Evolutionary conservation across 768 basidiomycete genomes (phyloP).

Genomic region (Hericium rajendrae): DNA sequence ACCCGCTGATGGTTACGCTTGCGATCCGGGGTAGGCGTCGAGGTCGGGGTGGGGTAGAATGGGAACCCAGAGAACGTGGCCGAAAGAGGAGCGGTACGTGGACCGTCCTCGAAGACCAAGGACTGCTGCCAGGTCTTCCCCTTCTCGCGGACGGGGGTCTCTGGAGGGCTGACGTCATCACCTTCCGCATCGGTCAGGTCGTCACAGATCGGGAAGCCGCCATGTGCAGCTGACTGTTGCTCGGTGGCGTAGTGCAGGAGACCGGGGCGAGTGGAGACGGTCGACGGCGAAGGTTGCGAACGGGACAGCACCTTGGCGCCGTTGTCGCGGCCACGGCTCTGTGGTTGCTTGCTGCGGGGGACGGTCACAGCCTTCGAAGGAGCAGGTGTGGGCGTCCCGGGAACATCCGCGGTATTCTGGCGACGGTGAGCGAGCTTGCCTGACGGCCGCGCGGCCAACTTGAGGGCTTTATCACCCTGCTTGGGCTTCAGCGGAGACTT

Average conservation of each 20-base stretch:
- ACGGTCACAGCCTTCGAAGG: slow-evolving; percentile 40
- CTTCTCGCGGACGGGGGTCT: slow-evolving; percentile 41
- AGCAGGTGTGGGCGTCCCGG: slow-evolving; percentile 25
- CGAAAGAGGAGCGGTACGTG: slow-evolving; percentile 42
- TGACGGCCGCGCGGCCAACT: slow-evolving; percentile 37
- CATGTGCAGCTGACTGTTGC: slow-evolving; percentile 18
- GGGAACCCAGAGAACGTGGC: slow-evolving; percentile 28
- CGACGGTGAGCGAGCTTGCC: slow-evolving; percentile 55
- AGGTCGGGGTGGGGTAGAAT: slow-evolving; percentile 27
- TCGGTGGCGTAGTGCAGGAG: slow-evolving; percentile 24
- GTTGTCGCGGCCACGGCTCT: background rate
- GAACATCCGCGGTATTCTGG: slow-evolving; percentile 25
- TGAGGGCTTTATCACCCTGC: slow-evolving; percentile 24
- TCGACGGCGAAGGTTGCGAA: slow-evolving; percentile 36
- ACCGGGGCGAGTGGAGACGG: slow-evolving; percentile 25
- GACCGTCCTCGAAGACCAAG: slow-evolving; percentile 26
- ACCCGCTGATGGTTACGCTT: slow-evolving; percentile 39
- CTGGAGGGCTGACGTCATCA: slow-evolving; percentile 30
- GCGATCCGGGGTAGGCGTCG: slow-evolving; percentile 29
- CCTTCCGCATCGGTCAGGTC: slow-evolving; percentile 45
- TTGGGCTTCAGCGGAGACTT: slow-evolving; percentile 19
- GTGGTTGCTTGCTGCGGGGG: slow-evolving; percentile 25
- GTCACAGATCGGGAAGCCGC: slow-evolving; percentile 62
- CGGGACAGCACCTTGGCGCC: slow-evolving; percentile 28
- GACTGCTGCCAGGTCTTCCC: slow-evolving; percentile 23